Conservation (phyloP, 108 stramenopile genomes). For the Skeletonema menzelii region DNA sequence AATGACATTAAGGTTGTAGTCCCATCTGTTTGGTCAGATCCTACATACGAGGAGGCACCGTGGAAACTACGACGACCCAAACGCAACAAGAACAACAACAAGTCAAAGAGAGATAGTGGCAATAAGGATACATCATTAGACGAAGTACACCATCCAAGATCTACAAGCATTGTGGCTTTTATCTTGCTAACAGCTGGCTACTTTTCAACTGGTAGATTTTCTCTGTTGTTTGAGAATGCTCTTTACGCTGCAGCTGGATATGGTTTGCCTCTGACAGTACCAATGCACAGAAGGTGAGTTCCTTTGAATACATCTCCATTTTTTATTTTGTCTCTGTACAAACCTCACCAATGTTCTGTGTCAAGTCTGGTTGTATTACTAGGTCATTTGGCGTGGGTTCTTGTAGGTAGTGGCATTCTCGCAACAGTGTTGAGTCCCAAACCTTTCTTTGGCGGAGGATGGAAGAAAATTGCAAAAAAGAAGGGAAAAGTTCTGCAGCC, state of each 20-base stretch:
- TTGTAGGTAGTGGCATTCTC: conserved; percentile 67
- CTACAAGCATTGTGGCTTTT: conserved; percentile 52
- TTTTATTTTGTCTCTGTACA: background rate
- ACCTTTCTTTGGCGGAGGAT: conserved; percentile 68
- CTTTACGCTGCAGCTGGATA: conserved; percentile 66
- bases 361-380: conserved; percentile 72
- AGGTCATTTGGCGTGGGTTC: conserved; percentile 87
- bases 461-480: conserved; percentile 1
- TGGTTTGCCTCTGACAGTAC: conserved; percentile 68
- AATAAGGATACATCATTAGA: background rate
- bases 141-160: conserved; percentile 23
- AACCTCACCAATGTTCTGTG: background rate
- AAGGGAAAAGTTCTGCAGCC: conserved; percentile 21
- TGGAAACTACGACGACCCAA: conserved; percentile 37
- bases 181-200: conserved; percentile 70
- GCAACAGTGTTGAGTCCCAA: conserved; percentile 64
- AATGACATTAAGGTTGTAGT: conserved; percentile 9
- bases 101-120: background rate
- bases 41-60: conserved; percentile 32
- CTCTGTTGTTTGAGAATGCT: conserved; percentile 72
- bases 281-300: conserved; percentile 72
- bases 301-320: background rate
- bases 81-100: conserved; percentile 7
- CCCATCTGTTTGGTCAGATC: conserved; percentile 39
- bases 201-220: conserved; percentile 75